A percentile compares a stretch with the other conserved stretches of the same genome.
Conservation (phyloP, 2,329 filamentous ascomycete genomes). For the Clathrospora elynae region DNA sequence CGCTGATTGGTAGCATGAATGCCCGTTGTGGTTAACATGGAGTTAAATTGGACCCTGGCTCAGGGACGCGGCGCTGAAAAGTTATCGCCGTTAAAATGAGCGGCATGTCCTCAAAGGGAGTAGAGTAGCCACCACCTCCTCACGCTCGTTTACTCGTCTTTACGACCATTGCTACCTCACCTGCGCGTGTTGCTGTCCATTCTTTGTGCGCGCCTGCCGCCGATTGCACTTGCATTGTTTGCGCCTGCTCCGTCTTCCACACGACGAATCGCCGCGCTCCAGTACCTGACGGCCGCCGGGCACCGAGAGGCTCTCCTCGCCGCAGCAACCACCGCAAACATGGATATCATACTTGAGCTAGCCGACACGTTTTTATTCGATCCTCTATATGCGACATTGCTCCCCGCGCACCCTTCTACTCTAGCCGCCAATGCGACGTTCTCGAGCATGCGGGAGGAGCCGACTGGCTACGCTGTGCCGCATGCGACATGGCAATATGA, state of each 20-base stretch:
- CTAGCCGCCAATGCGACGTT: conserved; percentile 62
- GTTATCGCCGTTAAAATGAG: conserved; percentile 15
- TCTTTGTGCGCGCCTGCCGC: not conserved
- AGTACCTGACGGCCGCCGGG: conserved; percentile 26
- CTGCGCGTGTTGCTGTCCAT: not conserved
- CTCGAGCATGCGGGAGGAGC: conserved; percentile 52
- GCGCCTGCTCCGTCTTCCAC: conserved; percentile 6
- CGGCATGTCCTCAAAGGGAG: conserved; percentile 10
- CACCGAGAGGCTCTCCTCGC: conserved; percentile 15
- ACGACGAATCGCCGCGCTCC: conserved; percentile 26
- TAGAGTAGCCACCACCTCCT: conserved; percentile 8
- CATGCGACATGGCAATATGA: conserved; percentile 66
- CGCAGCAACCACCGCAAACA: conserved; percentile 52
- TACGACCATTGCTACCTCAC: conserved; percentile 1
- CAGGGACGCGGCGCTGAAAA: conserved; percentile 14
- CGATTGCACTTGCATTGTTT: conserved; percentile 3
- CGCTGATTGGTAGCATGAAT: conserved; percentile 13
- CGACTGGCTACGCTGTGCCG: conserved; percentile 32
- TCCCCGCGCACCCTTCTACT: conserved; percentile 62
- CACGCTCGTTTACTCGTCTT: conserved; percentile 8
- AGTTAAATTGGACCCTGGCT: conserved; percentile 5
- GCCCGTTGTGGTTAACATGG: conserved; percentile 3
- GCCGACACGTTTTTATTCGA: conserved; percentile 83
- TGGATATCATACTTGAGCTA: conserved; percentile 91
- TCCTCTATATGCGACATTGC: conserved; percentile 71